Evolutionary conservation across 352 stramenopile species (phyloP).

Genomic region (Pythium chondricola): DNA sequence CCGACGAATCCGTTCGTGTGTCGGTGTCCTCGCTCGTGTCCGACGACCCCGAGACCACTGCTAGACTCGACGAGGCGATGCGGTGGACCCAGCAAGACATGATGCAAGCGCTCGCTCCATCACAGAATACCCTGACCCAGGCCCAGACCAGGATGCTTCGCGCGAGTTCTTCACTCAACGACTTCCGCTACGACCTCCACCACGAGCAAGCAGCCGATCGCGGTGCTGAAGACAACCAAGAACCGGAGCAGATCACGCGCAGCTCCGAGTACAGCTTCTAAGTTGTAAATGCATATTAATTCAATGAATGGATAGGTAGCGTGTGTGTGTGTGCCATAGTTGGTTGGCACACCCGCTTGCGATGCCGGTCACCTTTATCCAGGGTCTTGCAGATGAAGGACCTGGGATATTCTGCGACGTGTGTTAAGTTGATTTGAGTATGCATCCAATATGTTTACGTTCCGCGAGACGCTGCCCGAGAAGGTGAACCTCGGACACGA

Average conservation of each 20-base stretch:
- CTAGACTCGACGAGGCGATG: constrained; percentile 7
- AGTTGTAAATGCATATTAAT: not conserved
- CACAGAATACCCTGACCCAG: too few species aligned
- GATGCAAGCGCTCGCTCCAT: not conserved
- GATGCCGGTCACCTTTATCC: too few species aligned
- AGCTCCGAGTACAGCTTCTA: constrained; percentile 21
- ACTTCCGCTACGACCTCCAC: constrained; percentile 24
- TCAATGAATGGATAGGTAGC: too few species aligned
- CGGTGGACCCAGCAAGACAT: not conserved
- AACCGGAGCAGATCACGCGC: constrained; percentile 12
- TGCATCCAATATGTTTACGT: too few species aligned
- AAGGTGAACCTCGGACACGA: too few species aligned
- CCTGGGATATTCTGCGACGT: too few species aligned
- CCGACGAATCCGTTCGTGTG: constrained; percentile 5
- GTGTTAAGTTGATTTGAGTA: too few species aligned
- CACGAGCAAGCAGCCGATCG: constrained; percentile 7
- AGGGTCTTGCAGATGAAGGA: too few species aligned
- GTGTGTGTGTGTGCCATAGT: too few species aligned
- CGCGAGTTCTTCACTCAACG: constrained; percentile 18
- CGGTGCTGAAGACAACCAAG: constrained; percentile 4
- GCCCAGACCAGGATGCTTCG: not conserved
- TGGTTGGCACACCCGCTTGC: too few species aligned
- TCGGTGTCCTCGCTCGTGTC: constrained; percentile 11
- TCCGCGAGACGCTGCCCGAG: too few species aligned
- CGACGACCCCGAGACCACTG: constrained; percentile 2